phyloP scores from a whole-genome alignment of 306 rosid species.

The Nissolia schottii region DNA sequence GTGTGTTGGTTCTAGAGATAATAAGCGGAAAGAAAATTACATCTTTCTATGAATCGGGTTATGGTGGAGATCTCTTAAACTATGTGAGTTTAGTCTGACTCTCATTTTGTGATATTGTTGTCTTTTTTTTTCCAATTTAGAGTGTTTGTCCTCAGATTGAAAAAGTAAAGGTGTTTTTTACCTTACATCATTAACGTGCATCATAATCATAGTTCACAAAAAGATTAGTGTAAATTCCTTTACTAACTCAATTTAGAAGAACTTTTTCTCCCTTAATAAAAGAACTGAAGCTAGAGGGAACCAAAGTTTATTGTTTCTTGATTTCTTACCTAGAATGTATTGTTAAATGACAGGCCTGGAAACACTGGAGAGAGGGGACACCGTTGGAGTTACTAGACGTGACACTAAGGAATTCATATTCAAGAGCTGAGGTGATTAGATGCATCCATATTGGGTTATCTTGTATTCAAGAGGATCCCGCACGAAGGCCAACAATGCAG shows the following conservation, averaged over 20 bases:
- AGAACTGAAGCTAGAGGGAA: neutral
- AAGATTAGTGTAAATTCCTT: no score
- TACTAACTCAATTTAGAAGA: no score
- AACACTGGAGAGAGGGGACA: conserved; percentile 34
- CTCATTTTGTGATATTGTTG: neutral
- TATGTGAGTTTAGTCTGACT: conserved; percentile 13
- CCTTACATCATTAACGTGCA: no score
- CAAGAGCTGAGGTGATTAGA: conserved; percentile 40
- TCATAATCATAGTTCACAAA: no score
- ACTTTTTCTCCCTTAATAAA: no score
- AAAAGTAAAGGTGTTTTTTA: no score
- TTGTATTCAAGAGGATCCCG: conserved; percentile 49
- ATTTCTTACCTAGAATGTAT: neutral
- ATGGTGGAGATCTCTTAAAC: conserved; percentile 23
- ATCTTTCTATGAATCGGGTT: conserved; percentile 22
- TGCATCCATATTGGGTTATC: conserved; percentile 51
- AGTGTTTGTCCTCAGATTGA: no score
- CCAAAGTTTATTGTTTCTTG: neutral
- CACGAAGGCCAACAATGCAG: conserved; percentile 47
- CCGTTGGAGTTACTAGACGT: conserved; percentile 37
- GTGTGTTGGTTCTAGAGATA: conserved; percentile 40
- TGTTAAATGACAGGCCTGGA: conserved; percentile 40
- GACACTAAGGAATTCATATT: conserved; percentile 22
- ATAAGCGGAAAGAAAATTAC: conserved; percentile 32
- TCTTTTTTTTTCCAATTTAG: neutral